These are phyloP conservation scores for Candida multigemmis DNA, from an alignment of 805 yeast genomes.

Conservation along the genomic window DNA sequence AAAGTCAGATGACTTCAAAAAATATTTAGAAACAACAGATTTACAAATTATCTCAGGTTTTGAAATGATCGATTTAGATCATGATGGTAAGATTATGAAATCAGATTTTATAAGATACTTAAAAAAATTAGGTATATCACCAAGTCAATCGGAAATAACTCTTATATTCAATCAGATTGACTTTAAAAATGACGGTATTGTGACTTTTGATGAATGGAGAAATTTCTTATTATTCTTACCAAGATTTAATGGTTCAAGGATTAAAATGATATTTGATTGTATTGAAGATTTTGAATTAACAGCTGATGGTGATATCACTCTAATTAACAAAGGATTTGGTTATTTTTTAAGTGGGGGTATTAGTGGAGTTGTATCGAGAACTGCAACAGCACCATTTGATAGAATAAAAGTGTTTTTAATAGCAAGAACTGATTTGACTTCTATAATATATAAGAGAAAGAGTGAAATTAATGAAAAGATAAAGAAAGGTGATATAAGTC, in stretches of 20 bases:
- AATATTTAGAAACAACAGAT: conserved; percentile 60
- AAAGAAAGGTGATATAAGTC: no score
- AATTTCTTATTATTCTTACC: conserved; percentile 81
- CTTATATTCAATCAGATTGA: conserved; percentile 49
- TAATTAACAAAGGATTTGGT: conserved; percentile 30
- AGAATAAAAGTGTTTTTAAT: conserved; percentile 88
- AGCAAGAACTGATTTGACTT: conserved; percentile 77
- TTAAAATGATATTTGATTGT: conserved; percentile 71
- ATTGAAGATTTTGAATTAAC: conserved; percentile 76
- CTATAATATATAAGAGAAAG: conserved; percentile 57
- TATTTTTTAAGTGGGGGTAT: conserved; percentile 92
- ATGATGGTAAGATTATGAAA: conserved; percentile 62
- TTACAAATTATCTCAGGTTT: conserved; percentile 64
- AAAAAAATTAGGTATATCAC: conserved; percentile 41
- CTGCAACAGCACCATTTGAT: conserved; percentile 96
- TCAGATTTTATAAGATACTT: conserved; percentile 64
- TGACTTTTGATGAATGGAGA: conserved; percentile 81
- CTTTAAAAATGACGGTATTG: conserved; percentile 49
- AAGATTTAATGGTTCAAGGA: conserved; percentile 63
- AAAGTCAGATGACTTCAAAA: conserved; percentile 57
- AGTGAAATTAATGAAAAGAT: conserved; percentile 21
- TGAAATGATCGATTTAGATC: conserved; percentile 54
- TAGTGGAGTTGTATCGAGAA: conserved; percentile 92
- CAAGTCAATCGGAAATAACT: conserved; percentile 45
- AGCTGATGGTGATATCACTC: conserved; percentile 53